These are phyloP conservation scores for Tephrocybe sp. DNA, from an alignment of 768 basidiomycete genomes.

Conservation along the genomic window DNA sequence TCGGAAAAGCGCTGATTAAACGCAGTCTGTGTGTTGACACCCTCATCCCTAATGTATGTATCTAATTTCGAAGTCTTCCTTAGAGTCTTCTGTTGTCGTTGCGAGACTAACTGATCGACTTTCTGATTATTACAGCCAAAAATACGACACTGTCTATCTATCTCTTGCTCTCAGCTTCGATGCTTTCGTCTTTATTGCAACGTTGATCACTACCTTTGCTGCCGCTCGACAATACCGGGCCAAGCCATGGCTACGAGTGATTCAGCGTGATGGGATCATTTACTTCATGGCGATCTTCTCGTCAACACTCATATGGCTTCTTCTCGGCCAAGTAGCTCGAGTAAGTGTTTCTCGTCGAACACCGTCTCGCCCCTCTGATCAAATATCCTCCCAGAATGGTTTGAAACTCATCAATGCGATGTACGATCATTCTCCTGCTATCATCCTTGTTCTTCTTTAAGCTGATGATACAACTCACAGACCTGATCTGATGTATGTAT, in stretches of 20 bases:
- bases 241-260: slow-evolving; percentile 16
- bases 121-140: not conserved
- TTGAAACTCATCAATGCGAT: slow-evolving; percentile 11
- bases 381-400: not conserved
- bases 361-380: not conserved
- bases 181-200: slow-evolving; percentile 15
- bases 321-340: not conserved
- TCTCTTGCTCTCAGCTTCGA: slow-evolving; percentile 18
- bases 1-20: not conserved
- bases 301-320: slow-evolving; percentile 19
- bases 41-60: not conserved
- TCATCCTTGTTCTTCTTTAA: not conserved
- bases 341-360: not conserved
- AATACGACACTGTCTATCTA: slow-evolving; percentile 13
- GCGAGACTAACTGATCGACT: not conserved
- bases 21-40: slow-evolving; percentile 1
- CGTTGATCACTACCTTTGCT: slow-evolving; percentile 12
- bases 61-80: not conserved
- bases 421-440: not conserved
- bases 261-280: slow-evolving; percentile 18
- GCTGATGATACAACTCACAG: not conserved
- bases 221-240: slow-evolving; percentile 11
- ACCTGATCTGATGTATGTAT: slow-evolving; percentile 13
- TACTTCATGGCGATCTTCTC: slow-evolving; percentile 24
- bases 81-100: not conserved